A percentile compares a stretch with the other conserved stretches of the same genome.
phyloP scores from a whole-genome alignment of 2,329 filamentous ascomycete species.

The Sporothrix mexicana region DNA sequence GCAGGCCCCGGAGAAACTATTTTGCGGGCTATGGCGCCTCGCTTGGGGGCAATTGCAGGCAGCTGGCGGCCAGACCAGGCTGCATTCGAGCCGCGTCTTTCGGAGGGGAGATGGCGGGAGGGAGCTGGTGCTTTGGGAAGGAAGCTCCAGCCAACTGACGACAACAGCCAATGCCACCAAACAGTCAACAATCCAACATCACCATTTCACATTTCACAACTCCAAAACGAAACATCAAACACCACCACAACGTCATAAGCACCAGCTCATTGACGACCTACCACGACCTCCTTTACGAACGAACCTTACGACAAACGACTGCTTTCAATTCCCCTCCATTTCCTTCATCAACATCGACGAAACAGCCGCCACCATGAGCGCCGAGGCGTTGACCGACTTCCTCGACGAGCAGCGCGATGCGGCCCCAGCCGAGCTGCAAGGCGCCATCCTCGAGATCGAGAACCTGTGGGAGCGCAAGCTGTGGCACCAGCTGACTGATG shows the following conservation, averaged over 20 bases:
- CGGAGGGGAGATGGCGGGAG: conserved; percentile 2
- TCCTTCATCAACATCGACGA: neutral
- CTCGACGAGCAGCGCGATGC: conserved; percentile 87
- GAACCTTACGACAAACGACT: conserved; percentile 1
- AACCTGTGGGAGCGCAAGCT: conserved; percentile 98
- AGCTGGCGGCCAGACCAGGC: conserved; percentile 43
- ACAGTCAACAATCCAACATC: conserved; percentile 16
- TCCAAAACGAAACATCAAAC: conserved; percentile 25
- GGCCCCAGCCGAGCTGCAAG: conserved; percentile 85
- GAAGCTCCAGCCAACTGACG: conserved; percentile 27
- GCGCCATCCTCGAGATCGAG: conserved; percentile 88
- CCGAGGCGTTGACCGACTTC: conserved; percentile 89
- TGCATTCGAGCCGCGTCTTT: conserved; percentile 52
- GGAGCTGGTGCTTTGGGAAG: conserved; percentile 32
- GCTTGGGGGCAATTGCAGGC: neutral
- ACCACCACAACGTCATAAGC: conserved; percentile 26
- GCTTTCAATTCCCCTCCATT: neutral
- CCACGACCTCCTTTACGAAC: neutral
- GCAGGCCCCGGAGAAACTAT: conserved; percentile 33
- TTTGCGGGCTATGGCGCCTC: conserved; percentile 28
- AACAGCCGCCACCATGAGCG: conserved; percentile 66
- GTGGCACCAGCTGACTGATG: conserved; percentile 97
- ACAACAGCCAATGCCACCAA: conserved; percentile 15
- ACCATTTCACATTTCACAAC: conserved; percentile 7
- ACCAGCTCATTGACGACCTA: neutral